Base-by-base conservation (phyloP, 2,329 filamentous ascomycete genomes). In the Clarireedia sp. region DNA sequence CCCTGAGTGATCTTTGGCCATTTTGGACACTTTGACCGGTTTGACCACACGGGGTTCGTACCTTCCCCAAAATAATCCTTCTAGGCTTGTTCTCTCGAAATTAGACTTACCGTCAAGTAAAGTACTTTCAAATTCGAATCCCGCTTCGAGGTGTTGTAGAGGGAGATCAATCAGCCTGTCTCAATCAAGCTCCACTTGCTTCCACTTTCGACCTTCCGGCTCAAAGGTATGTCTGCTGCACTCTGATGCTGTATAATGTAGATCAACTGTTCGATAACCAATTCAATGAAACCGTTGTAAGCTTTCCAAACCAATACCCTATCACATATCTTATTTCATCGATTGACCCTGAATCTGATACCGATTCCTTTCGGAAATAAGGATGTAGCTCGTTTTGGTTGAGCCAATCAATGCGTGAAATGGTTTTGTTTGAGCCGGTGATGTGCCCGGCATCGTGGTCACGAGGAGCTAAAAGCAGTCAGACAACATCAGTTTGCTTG, bases 81-180 rank as follows among this genome's bases (percentile, higher is more conserved):
- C 45, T 44, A 44, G 37, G 46, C 51, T 38, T 48, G 46, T 37
- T 48, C 19, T 33, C 24, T 53, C 29, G 47, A 54, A 24, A 41
- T 48, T 48, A 43, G 26, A 33, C 29, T 33, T 10, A 12, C 29
- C 29, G 29, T 33, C 44, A 44, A 41, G 33, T 48, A 48, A 40
- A 19, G 43, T 48, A 48, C 24, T 17, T 49, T 24, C 29, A 16
- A 33, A 48, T 29, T n/a, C 51, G 12, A 36, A 41, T 40, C 36
- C 48, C 44, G 46, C 52, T 43, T 54, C n/a, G 37, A 37, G 26
- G 23, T 43, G 38, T 43, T 51, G 24, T 51, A 50, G 48, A 48
- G 37, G 46, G 21, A 54, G 38, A 44, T 54, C 52, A 54, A 43
- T 49, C 45, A 49, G 36, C 19, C 37, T 43, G 49, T 49, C 37